Percentiles rank a stretch among this genome's conserved stretches.
phyloP scores from a whole-genome alignment of 2,329 filamentous ascomycete genomes.

The Acephala macrosclerotiorum region DNA sequence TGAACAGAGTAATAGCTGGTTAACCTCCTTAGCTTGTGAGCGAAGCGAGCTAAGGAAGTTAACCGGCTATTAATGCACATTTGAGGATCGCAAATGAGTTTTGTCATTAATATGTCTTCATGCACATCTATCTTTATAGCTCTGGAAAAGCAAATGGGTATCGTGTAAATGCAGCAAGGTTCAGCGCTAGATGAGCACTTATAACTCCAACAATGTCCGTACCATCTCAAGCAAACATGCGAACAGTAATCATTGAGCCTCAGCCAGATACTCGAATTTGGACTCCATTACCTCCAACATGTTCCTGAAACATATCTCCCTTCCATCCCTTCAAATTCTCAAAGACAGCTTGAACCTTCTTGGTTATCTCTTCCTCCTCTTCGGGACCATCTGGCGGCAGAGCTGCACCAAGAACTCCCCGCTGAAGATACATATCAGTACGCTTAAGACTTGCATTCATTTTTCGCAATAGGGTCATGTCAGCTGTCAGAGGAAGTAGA shows the following conservation, averaged over 20 bases:
- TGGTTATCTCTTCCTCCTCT: conserved; percentile 20
- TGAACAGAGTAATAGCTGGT: no score
- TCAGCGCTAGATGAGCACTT: conserved; percentile 24
- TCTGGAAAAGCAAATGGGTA: conserved; percentile 37
- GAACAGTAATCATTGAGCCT: conserved; percentile 9
- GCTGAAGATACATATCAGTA: conserved; percentile 35
- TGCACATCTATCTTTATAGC: not conserved
- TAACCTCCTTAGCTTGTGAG: no score
- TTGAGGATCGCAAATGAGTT: no score
- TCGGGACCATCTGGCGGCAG: conserved; percentile 26
- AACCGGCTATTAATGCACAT: no score
- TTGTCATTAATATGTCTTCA: no score
- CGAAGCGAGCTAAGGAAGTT: no score
- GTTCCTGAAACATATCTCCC: conserved; percentile 21
- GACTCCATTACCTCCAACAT: conserved; percentile 24
- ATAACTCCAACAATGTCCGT: conserved; percentile 1
- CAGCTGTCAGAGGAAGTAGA: conserved; percentile 25
- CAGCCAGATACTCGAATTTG: conserved; percentile 30
- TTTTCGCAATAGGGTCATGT: conserved; percentile 22
- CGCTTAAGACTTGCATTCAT: conserved; percentile 13
- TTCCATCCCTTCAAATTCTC: conserved; percentile 30
- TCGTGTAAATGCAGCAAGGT: conserved; percentile 33
- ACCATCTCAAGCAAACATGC: not conserved
- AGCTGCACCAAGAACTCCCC: conserved; percentile 30
- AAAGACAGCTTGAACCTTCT: conserved; percentile 28